Conservation (phyloP, 2,329 filamentous ascomycete species). For the Colletotrichum higginsianum region DNA sequence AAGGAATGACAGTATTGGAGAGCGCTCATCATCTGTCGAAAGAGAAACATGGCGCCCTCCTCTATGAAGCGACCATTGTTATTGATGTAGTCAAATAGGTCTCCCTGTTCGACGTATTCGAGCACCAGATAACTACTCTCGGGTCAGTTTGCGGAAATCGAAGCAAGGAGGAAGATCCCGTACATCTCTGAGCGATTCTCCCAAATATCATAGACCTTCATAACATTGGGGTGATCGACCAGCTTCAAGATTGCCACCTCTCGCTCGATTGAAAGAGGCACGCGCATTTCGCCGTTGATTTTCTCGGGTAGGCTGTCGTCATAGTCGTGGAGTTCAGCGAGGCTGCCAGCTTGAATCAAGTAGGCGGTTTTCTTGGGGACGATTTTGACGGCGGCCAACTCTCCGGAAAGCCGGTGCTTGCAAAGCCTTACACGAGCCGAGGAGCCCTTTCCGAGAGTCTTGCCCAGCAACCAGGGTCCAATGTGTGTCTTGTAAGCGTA, state of each 20-base stretch:
- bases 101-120: conserved; percentile 85
- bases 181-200: conserved; percentile 96
- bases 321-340: conserved; percentile 85
- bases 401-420: conserved; percentile 82
- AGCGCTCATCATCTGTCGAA: conserved; percentile 93
- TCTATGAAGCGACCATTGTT: conserved; percentile 81
- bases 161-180: neutral
- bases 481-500: conserved; percentile 79
- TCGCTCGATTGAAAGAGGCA: conserved; percentile 91
- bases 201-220: conserved; percentile 96
- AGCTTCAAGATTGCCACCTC: conserved; percentile 98
- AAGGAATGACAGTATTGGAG: conserved; percentile 94
- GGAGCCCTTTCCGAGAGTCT: conserved; percentile 89
- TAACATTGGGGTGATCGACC: conserved; percentile 94
- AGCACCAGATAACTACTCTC: conserved; percentile 88
- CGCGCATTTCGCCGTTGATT: conserved; percentile 75
- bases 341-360: conserved; percentile 86
- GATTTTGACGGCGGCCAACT: conserved; percentile 94
- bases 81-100: conserved; percentile 91
- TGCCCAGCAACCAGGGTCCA: conserved; percentile 94
- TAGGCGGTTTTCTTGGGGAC: conserved; percentile 87
- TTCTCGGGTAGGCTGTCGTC: conserved; percentile 71
- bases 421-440: conserved; percentile 91
- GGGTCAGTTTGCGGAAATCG: conserved; percentile 43
- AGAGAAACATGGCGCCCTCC: conserved; percentile 85